phyloP scores from a whole-genome alignment of 1,284 basidiomycete species.

The Ustilago bromivora region DNA sequence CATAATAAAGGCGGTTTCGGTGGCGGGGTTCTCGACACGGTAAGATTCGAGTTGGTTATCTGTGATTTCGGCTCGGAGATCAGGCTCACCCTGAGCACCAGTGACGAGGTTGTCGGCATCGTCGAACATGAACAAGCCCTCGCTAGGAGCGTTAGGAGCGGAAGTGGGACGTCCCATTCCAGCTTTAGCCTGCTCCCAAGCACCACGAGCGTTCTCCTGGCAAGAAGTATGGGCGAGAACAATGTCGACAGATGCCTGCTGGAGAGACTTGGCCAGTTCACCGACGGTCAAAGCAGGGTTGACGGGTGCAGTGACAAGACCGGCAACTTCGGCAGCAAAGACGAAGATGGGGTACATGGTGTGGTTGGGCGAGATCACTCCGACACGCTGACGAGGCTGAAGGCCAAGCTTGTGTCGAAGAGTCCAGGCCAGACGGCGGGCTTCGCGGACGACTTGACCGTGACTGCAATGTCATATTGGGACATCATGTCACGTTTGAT shows the following conservation, averaged over 20 bases:
- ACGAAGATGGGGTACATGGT: conserved; percentile 59
- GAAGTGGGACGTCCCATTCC: conserved; percentile 25
- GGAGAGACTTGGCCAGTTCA: conserved; percentile 62
- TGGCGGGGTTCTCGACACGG: conserved; percentile 45
- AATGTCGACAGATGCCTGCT: conserved; percentile 52
- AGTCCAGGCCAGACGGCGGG: conserved; percentile 52
- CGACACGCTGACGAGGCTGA: conserved; percentile 56
- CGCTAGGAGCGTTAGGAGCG: conserved; percentile 11
- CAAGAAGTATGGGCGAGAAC: conserved; percentile 57
- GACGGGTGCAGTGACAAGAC: conserved; percentile 55
- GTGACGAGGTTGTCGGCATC: conserved; percentile 48
- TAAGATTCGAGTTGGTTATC: conserved; percentile 47
- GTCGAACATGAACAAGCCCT: conserved; percentile 60
- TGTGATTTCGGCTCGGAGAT: conserved; percentile 46
- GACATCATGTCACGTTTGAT: not conserved
- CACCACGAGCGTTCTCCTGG: conserved; percentile 50
- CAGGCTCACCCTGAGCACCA: conserved; percentile 46
- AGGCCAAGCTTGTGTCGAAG: conserved; percentile 57
- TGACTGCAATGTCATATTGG: conserved; percentile 20
- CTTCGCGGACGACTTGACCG: conserved; percentile 43
- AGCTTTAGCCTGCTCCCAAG: conserved; percentile 48
- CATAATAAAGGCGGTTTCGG: conserved; percentile 57
- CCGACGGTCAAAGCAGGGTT: conserved; percentile 63
- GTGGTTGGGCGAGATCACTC: conserved; percentile 65
- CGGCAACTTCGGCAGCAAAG: conserved; percentile 55